Conservation (phyloP, 1,284 basidiomycete genomes). For the Cryptococcus jaspeensis region DNA sequence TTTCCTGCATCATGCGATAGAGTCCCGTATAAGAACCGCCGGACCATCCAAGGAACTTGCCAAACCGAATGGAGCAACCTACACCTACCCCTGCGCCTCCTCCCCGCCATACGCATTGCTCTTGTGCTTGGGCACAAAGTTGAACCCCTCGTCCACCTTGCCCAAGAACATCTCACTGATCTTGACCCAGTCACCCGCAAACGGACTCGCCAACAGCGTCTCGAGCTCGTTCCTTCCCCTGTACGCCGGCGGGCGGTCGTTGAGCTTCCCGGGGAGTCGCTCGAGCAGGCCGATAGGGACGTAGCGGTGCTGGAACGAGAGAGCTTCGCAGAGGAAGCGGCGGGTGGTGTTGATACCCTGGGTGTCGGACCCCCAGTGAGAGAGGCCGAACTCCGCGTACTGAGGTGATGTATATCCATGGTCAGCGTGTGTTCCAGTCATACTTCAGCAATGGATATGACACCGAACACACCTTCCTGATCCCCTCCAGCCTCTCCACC, state of each 20-base stretch:
- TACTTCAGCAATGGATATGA: too few species aligned
- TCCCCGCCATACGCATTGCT: slow-evolving; percentile 63
- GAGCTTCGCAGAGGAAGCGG: slow-evolving; percentile 88
- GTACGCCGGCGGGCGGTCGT: slow-evolving; percentile 86
- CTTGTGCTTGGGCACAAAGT: slow-evolving; percentile 73
- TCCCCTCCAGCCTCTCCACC: slow-evolving; percentile 81
- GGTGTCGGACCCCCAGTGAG: slow-evolving; percentile 81
- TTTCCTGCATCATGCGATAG: too few species aligned
- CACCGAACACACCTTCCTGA: slow-evolving; percentile 72
- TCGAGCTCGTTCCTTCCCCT: slow-evolving; percentile 83
- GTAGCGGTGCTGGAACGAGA: slow-evolving; percentile 94
- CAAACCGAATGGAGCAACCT: too few species aligned
- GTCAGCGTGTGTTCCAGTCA: slow-evolving; percentile 5
- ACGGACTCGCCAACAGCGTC: slow-evolving; percentile 76
- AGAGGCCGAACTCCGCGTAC: slow-evolving; percentile 77
- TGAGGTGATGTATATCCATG: slow-evolving; percentile 35
- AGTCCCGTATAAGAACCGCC: too few species aligned
- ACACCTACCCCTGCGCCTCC: slow-evolving; percentile 54
- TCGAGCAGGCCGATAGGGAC: slow-evolving; percentile 93
- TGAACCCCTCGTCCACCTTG: slow-evolving; percentile 63
- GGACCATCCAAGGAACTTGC: too few species aligned
- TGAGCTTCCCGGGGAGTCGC: slow-evolving; percentile 73
- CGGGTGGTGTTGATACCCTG: slow-evolving; percentile 86
- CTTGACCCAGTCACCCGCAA: slow-evolving; percentile 90
- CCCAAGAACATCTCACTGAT: slow-evolving; percentile 93